Percentiles rank a stretch among this genome's conserved stretches.
Conservation (phyloP, 2,329 filamentous ascomycete genomes). For the Fusarium cyanostomum region DNA sequence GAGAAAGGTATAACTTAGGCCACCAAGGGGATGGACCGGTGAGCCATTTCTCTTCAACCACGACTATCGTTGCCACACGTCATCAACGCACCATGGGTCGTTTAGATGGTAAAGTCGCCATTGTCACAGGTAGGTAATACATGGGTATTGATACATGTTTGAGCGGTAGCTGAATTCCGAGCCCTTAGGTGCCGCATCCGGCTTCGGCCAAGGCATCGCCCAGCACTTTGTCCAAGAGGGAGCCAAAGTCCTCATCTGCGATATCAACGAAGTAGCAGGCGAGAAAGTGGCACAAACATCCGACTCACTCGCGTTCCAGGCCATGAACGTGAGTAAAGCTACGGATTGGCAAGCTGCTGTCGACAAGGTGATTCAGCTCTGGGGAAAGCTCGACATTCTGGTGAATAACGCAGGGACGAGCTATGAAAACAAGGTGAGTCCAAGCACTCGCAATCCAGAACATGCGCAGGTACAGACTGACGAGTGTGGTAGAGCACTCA, state of each 20-base stretch:
- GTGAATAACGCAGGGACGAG: conserved; percentile 18
- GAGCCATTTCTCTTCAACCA: no score
- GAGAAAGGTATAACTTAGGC: no score
- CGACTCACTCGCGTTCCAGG: not conserved
- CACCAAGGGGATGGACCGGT: no score
- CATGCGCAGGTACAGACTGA: fast-evolving
- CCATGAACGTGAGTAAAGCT: conserved; percentile 8
- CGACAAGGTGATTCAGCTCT: not conserved
- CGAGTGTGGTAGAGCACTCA: conserved; percentile 1
- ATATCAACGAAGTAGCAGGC: not conserved
- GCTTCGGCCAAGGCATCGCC: conserved; percentile 26
- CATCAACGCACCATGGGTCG: conserved; percentile 9
- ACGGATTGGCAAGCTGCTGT: conserved; percentile 1
- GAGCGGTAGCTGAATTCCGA: not conserved
- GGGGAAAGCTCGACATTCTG: conserved; percentile 10
- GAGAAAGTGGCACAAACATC: not conserved
- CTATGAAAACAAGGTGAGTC: conserved; percentile 4
- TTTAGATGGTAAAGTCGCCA: conserved; percentile 14
- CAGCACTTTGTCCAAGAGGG: conserved; percentile 12
- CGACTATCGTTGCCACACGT: not conserved
- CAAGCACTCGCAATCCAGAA: not conserved
- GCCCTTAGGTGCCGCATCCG: conserved; percentile 2
- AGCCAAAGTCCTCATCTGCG: conserved; percentile 7
- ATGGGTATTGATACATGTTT: fast-evolving
- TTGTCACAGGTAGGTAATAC: not conserved